Percentiles rank a stretch among this genome's conserved stretches.
phyloP scores from a whole-genome alignment of 73 alveolate species.

The Tetrahymena elliotti region DNA sequence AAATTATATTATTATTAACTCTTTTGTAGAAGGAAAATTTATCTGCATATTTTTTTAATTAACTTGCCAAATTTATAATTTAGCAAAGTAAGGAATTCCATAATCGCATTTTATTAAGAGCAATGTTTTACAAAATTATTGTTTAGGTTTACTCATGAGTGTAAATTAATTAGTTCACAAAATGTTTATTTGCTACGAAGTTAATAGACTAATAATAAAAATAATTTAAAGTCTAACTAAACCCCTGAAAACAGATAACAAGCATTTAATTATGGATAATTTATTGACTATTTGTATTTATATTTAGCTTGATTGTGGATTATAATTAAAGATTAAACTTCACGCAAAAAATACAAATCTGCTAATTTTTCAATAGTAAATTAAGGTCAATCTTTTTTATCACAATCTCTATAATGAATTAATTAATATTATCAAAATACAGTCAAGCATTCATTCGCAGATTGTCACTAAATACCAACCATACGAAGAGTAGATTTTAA shows the following conservation, averaged over 20 bases:
- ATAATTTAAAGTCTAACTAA: no score
- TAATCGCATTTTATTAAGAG: no score
- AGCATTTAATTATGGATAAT: neutral
- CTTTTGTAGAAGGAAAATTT: no score
- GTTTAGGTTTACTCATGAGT: neutral
- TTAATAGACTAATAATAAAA: neutral
- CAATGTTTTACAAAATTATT: no score
- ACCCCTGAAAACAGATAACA: neutral
- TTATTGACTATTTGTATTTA: neutral
- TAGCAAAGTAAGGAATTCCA: neutral
- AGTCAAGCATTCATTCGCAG: neutral
- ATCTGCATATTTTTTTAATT: neutral
- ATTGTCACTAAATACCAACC: neutral
- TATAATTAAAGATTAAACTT: neutral
- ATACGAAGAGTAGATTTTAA: neutral
- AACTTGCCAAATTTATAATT: neutral
- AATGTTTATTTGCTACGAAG: neutral
- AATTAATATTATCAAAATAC: neutral
- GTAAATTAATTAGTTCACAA: neutral
- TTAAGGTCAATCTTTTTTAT: neutral
- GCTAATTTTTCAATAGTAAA: neutral
- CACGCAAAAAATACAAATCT: neutral
- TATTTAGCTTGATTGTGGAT: neutral
- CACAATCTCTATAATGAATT: neutral
- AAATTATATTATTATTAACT: neutral